Percentiles rank a stretch among this genome's conserved stretches.
phyloP scores from a whole-genome alignment of 1,284 basidiomycete genomes.

The Malassezia yamatoensis region DNA sequence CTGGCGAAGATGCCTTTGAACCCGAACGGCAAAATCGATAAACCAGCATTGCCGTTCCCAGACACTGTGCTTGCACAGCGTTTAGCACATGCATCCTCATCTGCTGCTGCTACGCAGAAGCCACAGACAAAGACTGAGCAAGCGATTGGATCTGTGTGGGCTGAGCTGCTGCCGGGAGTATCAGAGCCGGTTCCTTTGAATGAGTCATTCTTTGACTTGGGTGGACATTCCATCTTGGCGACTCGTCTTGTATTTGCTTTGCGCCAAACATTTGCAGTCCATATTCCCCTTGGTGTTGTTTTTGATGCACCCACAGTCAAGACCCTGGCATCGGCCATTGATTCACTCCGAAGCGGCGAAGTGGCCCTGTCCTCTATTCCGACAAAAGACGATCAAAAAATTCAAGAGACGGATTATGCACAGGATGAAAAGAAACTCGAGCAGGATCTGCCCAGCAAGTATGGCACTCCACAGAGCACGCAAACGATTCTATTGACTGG shows the following conservation, averaged over 20 bases:
- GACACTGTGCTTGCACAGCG: slow-evolving; percentile 67
- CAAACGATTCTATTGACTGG: slow-evolving; percentile 88
- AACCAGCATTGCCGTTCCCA: slow-evolving; percentile 94
- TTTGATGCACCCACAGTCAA: slow-evolving; percentile 82
- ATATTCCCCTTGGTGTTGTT: slow-evolving; percentile 82
- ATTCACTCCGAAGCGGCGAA: slow-evolving; percentile 66
- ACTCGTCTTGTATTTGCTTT: slow-evolving; percentile 95
- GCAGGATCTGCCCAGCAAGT: slow-evolving; percentile 39
- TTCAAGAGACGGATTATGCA: slow-evolving; percentile 55
- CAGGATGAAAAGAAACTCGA: slow-evolving; percentile 65
- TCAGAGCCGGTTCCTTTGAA: slow-evolving; percentile 70
- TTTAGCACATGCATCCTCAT: slow-evolving; percentile 24
- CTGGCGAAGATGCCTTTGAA: slow-evolving; percentile 91
- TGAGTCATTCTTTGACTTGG: slow-evolving; percentile 96
- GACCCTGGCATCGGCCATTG: slow-evolving; percentile 70
- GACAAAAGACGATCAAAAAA: slow-evolving; percentile 29
- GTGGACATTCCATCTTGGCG: slow-evolving; percentile 95
- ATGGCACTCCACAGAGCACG: slow-evolving; percentile 14
- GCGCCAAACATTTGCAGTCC: slow-evolving; percentile 79
- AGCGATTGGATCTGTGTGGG: slow-evolving; percentile 67
- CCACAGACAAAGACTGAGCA: slow-evolving; percentile 61
- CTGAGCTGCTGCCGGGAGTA: slow-evolving; percentile 68
- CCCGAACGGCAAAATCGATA: slow-evolving; percentile 98
- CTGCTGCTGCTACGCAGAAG: slow-evolving; percentile 14
- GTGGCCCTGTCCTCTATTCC: slow-evolving; percentile 56